Base-by-base conservation (phyloP, 495 filamentous ascomycete genomes). In the Hyaloscypha variabilis region DNA sequence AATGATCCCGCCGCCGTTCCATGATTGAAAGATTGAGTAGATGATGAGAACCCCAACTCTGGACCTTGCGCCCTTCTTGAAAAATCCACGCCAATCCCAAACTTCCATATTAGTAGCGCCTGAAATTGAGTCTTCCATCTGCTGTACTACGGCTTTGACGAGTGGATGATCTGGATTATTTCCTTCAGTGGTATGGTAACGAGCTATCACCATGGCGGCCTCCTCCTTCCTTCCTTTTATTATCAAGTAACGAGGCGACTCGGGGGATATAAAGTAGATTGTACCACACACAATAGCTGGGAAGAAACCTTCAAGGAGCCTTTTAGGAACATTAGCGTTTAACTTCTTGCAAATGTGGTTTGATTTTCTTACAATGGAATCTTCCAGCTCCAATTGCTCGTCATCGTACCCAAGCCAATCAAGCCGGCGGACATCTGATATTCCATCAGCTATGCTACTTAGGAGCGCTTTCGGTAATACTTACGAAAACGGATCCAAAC, bases 1-100 rank as follows among this genome's bases (percentile, higher is more conserved):
- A 49, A 81, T 79, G 24, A 79, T 81, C 24, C 76, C 69, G 23
- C 78, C 77, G 13, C 78, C 77, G 62, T 79, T 79, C 78, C 78
- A 80, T 61, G 78, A 74, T 58, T 81, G 78, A 64, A 81, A 81
- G 36, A 79, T 51, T 0, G 77, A 78, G 69, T 79, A 81, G 19
- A 80, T 69, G 26, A 74, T 56, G 21, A 79, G 58, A 11, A 78
- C 75, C 17, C 79, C 60, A n/a, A 79, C 59, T 51, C 78, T 72
- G 59, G 69, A 79, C 24, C 73, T 72, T 42, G 74, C 75, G 14
- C 67, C 61, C 60, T 73, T 72, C 24, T 71, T 76, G 64, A 78
- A 73, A 64, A 81, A 79, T 5, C 76, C 75, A 6, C 77, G 70
- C 60, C 72, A 79, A 58, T 79, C 76, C 77, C 76, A 81, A 57